Evolutionary conservation across 495 filamentous ascomycete genomes (phyloP).

Genomic region (Penicillium mononematosum): DNA sequence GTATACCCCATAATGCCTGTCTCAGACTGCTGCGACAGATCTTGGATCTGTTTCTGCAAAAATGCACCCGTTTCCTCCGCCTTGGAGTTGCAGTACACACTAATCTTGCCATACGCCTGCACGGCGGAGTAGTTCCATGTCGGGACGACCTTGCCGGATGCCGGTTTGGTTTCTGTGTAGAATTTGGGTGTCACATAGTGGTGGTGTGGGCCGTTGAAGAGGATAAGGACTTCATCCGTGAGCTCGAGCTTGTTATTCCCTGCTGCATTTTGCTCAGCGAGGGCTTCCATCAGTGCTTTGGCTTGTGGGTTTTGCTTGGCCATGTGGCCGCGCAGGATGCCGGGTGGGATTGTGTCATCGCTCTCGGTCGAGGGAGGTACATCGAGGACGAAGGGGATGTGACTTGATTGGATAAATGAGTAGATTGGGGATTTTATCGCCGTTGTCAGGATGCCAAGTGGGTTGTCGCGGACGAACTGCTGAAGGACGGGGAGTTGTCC

Average conservation of each 20-base stretch:
- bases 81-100: slow-evolving; percentile 42
- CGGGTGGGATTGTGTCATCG: slow-evolving; percentile 26
- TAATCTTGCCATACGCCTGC: slow-evolving; percentile 50
- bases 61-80: slow-evolving; percentile 35
- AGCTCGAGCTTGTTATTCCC: slow-evolving; percentile 23
- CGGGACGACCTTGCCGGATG: slow-evolving; percentile 54
- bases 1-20: slow-evolving; percentile 49
- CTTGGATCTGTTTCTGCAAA: slow-evolving; percentile 41
- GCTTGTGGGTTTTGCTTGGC: slow-evolving; percentile 55
- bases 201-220: slow-evolving; percentile 48
- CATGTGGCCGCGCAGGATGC: slow-evolving; percentile 50
- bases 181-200: slow-evolving; percentile 59
- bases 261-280: slow-evolving; percentile 18
- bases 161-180: slow-evolving; percentile 56
- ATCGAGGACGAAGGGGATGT: slow-evolving; percentile 59
- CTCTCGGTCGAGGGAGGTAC: slow-evolving; percentile 18
- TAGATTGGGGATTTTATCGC: slow-evolving; percentile 45
- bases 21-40: slow-evolving; percentile 43
- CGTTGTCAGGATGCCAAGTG: slow-evolving; percentile 55
- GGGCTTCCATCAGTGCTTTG: slow-evolving; percentile 48
- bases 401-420: slow-evolving; percentile 51
- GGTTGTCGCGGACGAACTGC: slow-evolving; percentile 51
- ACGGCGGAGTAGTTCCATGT: slow-evolving; percentile 59
- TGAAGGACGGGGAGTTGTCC: slow-evolving; percentile 37
- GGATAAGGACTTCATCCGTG: slow-evolving; percentile 34